A percentile compares a stretch with the other conserved stretches of the same genome.
Evolutionary conservation across 164 flowering plant genomes (phyloP).

Genomic region (Warburgia ugandensis): DNA sequence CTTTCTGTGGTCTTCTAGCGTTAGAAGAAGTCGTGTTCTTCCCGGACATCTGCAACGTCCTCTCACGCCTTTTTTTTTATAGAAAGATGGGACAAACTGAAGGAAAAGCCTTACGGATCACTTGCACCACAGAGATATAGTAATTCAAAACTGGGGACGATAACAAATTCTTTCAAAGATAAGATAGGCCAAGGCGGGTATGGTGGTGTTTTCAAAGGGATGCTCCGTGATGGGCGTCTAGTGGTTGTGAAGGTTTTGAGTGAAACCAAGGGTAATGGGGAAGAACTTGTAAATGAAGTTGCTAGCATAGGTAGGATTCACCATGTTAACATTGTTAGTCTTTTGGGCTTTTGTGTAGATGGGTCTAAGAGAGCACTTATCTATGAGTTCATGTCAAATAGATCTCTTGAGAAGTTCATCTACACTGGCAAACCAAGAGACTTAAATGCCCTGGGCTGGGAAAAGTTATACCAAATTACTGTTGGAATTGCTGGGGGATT

Average conservation of each 20-base stretch:
- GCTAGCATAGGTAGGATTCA: no score
- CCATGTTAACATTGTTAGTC: no score
- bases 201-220: conserved; percentile 40
- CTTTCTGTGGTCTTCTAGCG: no score
- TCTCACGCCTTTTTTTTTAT: no score
- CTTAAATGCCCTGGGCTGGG: neutral
- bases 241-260: conserved; percentile 37
- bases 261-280: conserved; percentile 6
- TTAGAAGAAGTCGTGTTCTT: no score
- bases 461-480: no score
- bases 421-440: conserved; percentile 2
- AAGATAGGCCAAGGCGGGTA: conserved; percentile 41
- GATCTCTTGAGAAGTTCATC: conserved; percentile 41
- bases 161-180: conserved; percentile 29
- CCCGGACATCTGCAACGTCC: no score
- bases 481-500: conserved; percentile 3
- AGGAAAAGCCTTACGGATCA: conserved; percentile 17
- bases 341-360: conserved; percentile 32
- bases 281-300: conserved; percentile 18
- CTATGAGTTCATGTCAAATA: conserved; percentile 36
- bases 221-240: conserved; percentile 21
- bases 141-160: conserved; percentile 24
- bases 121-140: conserved; percentile 22
- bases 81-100: no score
- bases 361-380: conserved; percentile 28